Conservation (phyloP, 2,329 filamentous ascomycete genomes). For the Colletotrichum sp. region DNA sequence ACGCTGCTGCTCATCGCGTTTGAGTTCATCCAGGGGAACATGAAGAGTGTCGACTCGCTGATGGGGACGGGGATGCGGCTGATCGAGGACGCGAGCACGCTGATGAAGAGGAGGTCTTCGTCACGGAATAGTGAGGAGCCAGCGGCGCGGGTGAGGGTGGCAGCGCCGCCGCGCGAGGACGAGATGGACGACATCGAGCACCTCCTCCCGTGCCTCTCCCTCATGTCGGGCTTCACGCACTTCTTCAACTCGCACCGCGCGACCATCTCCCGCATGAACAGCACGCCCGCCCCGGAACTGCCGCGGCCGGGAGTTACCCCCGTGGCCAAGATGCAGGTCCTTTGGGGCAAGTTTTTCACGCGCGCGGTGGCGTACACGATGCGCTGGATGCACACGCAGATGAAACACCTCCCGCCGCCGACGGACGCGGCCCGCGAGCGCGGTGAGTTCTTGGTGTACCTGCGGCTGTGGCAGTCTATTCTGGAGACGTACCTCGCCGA, state of each 20-base stretch:
- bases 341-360: slow-evolving; percentile 23
- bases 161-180: background rate
- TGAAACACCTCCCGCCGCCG: background rate
- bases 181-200: slow-evolving; percentile 20
- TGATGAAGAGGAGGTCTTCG: background rate
- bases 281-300: background rate
- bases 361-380: slow-evolving; percentile 13
- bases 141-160: fast-evolving
- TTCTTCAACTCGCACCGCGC: slow-evolving; percentile 11
- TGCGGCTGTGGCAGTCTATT: background rate
- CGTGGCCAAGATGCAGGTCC: background rate
- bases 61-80: slow-evolving; percentile 8
- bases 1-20: slow-evolving; percentile 23
- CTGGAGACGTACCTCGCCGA: background rate
- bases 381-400: slow-evolving; percentile 2
- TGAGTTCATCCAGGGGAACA: slow-evolving; percentile 24
- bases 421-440: background rate
- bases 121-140: background rate
- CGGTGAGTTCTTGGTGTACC: background rate
- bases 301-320: background rate
- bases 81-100: slow-evolving; percentile 2
- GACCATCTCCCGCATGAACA: slow-evolving; percentile 1
- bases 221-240: slow-evolving; percentile 19
- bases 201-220: slow-evolving; percentile 5
- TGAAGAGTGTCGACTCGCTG: slow-evolving; percentile 9